Base-by-base conservation (phyloP, 78 protist species). In the Bigelowiella natans region DNA sequence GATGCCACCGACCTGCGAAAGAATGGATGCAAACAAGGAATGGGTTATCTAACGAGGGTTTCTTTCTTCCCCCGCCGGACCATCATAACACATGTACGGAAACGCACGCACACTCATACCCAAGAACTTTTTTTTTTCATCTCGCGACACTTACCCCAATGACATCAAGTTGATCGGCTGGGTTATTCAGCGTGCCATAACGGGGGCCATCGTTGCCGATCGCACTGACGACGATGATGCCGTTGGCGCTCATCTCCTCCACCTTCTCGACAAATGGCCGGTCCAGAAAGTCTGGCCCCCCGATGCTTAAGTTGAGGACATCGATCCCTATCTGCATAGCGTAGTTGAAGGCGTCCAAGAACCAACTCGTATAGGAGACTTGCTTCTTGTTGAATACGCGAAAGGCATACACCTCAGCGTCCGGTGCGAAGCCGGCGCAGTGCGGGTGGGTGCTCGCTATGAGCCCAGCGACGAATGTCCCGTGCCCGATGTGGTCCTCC, bases 221-320 rank as follows among this genome's bases (percentile, higher is more conserved):
- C 40, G 89, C 89, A 38, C 40, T 31, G 7, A 87, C 89, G 2
- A 87, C 64, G 7, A 94, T 90, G 31, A 96, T 92, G n/a, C 94
- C 94, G 28, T 92, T 94, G 1, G 98, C 97, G 2, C 94, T 85
- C 38, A 96, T 40, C 89, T 97, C 98, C 90, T 89, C 82, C 26
- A 97, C 96, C 90, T 96, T 96, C 0, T 96, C 99, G 31, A 95
- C 95, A 90, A 97, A 97, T 29, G 98, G 98, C 40, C 30, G 11
- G 91, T 97, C 99, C 88, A 91, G 83, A 38, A 90, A 96, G 89
- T 97, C 99, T 0, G 97, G 97, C 38, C 99, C 99, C 29, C 99
- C 99, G 39, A 97, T 96, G 30, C 93, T 63, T 3, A 97, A 92
- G 83, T 97, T 97, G 31, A 97, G 37, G 3, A 97, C 94, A 36